These are phyloP conservation scores for Casuarina cunninghamiana DNA, from an alignment of 306 rosid genomes.

Conservation along the genomic window DNA sequence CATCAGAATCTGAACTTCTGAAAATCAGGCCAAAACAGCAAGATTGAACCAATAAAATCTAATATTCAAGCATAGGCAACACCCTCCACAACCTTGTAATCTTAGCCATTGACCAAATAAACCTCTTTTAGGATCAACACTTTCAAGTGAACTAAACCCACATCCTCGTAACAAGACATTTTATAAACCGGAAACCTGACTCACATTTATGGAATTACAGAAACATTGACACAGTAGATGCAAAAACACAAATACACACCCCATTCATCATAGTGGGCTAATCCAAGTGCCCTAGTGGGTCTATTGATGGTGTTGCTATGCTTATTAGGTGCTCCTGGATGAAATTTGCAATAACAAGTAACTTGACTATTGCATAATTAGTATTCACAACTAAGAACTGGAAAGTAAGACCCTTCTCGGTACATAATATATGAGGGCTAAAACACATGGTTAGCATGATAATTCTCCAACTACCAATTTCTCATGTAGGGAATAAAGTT, in stretches of 20 bases:
- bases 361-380: not conserved
- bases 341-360: not conserved
- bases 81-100: not conserved
- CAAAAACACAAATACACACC: not conserved
- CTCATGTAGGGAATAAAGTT: not conserved
- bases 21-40: not conserved
- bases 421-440: not conserved
- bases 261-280: not conserved
- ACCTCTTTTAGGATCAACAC: not conserved
- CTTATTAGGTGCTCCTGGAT: not conserved
- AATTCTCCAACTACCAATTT: not conserved
- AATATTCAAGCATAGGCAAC: not conserved
- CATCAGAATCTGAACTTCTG: not conserved
- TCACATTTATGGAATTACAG: not conserved
- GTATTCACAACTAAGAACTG: not conserved
- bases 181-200: not conserved
- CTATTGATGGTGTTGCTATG: not conserved
- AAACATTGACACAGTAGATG: not conserved
- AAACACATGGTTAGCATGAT: not conserved
- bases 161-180: not conserved
- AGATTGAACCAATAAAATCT: not conserved
- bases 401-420: not conserved
- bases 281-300: not conserved
- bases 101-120: not conserved
- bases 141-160: not conserved